Percentiles rank a stretch among this genome's conserved stretches.
Conservation (phyloP, 345 rosid species). For the Citrus australasica region DNA sequence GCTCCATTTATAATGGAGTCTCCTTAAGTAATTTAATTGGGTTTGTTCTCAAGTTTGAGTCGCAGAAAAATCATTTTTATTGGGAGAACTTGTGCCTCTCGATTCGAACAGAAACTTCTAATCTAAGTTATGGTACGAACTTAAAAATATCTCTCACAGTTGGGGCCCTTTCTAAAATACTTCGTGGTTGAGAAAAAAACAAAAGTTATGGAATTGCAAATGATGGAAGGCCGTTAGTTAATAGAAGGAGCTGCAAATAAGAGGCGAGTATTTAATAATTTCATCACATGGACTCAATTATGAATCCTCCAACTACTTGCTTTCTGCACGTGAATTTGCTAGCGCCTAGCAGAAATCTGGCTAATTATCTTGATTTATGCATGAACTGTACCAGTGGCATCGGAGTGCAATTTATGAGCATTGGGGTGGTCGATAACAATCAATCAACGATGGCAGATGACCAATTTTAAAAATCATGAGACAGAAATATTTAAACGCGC, state of each 20-base stretch:
- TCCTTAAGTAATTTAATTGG: too few species aligned
- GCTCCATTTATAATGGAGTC: too few species aligned
- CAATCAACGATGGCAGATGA: not conserved
- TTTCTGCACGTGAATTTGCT: not conserved
- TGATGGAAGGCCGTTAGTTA: not conserved
- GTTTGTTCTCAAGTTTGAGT: too few species aligned
- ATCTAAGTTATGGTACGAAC: too few species aligned
- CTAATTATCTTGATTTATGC: not conserved
- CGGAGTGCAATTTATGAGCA: too few species aligned
- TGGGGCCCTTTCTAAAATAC: rapidly evolving
- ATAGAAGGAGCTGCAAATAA: not conserved
- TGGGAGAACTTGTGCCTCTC: too few species aligned
- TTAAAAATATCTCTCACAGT: too few species aligned
- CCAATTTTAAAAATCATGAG: not conserved
- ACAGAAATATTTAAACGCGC: not conserved
- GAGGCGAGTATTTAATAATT: not conserved
- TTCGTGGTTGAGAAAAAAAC: too few species aligned
- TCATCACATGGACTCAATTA: not conserved
- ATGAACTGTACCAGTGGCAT: not conserved
- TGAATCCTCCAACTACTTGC: not conserved
- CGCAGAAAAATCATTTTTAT: too few species aligned
- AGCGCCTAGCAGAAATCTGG: too few species aligned
- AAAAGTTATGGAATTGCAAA: not conserved
- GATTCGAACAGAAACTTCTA: too few species aligned
- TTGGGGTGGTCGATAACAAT: not conserved